Conservation (phyloP, 768 basidiomycete species). For the Suillus paluster region DNA sequence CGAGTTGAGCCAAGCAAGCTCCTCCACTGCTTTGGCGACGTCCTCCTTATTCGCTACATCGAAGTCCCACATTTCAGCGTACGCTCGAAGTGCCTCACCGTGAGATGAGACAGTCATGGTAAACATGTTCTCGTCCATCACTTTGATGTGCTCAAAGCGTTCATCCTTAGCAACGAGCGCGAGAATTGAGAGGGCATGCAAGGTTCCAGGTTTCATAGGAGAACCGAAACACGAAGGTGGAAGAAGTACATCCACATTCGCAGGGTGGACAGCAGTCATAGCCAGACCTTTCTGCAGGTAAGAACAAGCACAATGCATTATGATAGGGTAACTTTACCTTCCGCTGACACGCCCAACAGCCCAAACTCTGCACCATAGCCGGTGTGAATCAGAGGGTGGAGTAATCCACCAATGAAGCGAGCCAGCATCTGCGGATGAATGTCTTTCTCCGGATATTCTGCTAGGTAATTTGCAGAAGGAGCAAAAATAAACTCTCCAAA, state of each 20-base stretch:
- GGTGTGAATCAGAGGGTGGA: constrained; percentile 69
- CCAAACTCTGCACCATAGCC: constrained; percentile 69
- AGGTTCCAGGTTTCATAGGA: not conserved
- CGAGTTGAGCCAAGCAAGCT: constrained; percentile 58
- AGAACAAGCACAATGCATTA: constrained; percentile 30
- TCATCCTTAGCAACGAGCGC: constrained; percentile 57
- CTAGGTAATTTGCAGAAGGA: constrained; percentile 43
- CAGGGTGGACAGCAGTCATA: constrained; percentile 43
- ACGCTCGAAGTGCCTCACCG: constrained; percentile 43
- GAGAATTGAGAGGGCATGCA: constrained; percentile 51
- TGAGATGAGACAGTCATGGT: constrained; percentile 32
- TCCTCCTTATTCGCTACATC: constrained; percentile 40
- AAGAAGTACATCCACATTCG: constrained; percentile 6
- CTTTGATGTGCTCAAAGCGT: constrained; percentile 31
- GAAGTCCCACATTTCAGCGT: constrained; percentile 51
- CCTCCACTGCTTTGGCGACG: constrained; percentile 59
- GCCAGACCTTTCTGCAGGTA: constrained; percentile 53
- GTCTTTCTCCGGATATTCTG: constrained; percentile 40
- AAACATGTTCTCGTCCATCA: constrained; percentile 34
- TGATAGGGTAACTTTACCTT: constrained; percentile 55
- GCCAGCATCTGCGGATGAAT: constrained; percentile 56
- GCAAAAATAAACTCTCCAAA: constrained; percentile 66
- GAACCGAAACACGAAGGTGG: not conserved
- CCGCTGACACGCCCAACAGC: constrained; percentile 59
- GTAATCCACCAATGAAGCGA: constrained; percentile 56